Evolutionary conservation across 106 monocot species (phyloP).

Genomic region (Acorus calamus): DNA sequence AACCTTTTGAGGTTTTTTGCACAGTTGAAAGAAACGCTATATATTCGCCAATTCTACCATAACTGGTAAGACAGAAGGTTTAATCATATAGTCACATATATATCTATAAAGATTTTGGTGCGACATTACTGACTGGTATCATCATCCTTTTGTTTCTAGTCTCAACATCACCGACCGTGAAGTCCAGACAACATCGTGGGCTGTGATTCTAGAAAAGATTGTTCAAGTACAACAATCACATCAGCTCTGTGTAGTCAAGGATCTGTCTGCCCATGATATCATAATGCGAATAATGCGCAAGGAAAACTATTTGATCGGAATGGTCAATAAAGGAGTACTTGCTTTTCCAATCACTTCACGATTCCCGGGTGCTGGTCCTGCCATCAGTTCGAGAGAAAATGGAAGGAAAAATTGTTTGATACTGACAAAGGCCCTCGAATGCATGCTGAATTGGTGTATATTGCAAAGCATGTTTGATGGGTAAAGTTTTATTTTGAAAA

Average conservation of each 20-base stretch:
- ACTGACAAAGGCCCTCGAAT: slow-evolving; percentile 86
- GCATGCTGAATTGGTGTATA: slow-evolving; percentile 96
- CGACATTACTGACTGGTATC: slow-evolving; percentile 1
- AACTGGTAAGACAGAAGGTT: slow-evolving; percentile 36
- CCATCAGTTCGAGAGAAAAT: slow-evolving; percentile 27
- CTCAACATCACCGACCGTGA: slow-evolving; percentile 83
- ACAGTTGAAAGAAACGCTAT: slow-evolving; percentile 70
- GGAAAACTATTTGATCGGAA: slow-evolving; percentile 95
- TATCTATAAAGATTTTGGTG: no score
- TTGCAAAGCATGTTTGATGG: slow-evolving; percentile 99
- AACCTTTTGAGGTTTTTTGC: slow-evolving; percentile 86
- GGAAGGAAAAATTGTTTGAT: slow-evolving; percentile 67
- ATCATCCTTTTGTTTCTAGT: slow-evolving; percentile 28
- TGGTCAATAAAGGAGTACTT: slow-evolving; percentile 93
- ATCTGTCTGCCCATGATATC: slow-evolving; percentile 85
- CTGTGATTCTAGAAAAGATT: slow-evolving; percentile 69
- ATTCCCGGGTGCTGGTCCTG: slow-evolving; percentile 88
- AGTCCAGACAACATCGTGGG: slow-evolving; percentile 86
- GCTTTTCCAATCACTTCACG: slow-evolving; percentile 72
- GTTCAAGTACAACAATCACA: slow-evolving; percentile 66
- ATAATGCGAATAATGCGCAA: slow-evolving; percentile 98
- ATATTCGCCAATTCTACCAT: slow-evolving; percentile 65
- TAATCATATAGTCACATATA: neutral
- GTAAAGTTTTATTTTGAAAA: no score
- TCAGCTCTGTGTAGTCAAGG: slow-evolving; percentile 85